Evolutionary conservation across 345 rosid species (phyloP).

Genomic region (Clarkia xantiana): DNA sequence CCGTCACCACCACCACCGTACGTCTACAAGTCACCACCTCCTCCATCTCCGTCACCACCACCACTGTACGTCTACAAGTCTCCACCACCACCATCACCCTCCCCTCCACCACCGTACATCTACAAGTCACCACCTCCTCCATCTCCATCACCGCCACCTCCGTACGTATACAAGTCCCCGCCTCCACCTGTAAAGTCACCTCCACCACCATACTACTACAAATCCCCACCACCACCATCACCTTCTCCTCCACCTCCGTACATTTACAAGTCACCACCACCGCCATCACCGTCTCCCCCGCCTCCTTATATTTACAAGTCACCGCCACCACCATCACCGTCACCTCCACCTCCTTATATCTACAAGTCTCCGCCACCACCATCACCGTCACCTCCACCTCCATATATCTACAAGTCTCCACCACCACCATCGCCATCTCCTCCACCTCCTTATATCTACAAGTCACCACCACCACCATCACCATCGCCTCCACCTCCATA

Average conservation of each 20-base stretch:
- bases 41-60: not conserved
- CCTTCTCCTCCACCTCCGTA: not conserved
- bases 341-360: too few species aligned
- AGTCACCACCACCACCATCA: conserved; percentile 9
- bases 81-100: conserved; percentile 11
- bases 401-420: too few species aligned
- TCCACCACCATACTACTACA: not conserved
- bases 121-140: conserved; percentile 6
- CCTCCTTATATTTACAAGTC: too few species aligned
- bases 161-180: not conserved
- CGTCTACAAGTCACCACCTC: not conserved
- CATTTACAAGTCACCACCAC: conserved; percentile 8
- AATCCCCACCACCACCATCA: conserved; percentile 5
- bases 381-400: not conserved
- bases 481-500: conserved; percentile 6
- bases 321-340: too few species aligned
- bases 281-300: not conserved
- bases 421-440: not conserved
- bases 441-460: not conserved
- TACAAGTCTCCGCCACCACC: too few species aligned
- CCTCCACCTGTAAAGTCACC: conserved; percentile 12
- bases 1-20: not conserved
- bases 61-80: not conserved
- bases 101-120: too few species aligned
- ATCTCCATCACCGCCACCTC: too few species aligned